Base-by-base conservation (phyloP, 352 stramenopile species). In the Pythium folliculosum region DNA sequence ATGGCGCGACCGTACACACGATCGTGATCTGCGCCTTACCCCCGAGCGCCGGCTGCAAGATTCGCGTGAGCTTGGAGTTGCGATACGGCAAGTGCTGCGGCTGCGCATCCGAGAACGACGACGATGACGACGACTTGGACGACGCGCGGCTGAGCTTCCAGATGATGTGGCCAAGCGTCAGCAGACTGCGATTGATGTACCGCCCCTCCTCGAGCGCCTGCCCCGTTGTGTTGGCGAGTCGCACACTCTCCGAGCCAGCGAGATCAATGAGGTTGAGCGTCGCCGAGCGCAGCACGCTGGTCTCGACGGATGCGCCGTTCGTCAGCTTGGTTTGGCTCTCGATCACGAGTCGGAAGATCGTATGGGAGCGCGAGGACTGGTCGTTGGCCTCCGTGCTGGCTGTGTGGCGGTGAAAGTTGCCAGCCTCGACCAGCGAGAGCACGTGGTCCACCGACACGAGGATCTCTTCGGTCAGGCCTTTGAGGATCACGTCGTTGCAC, bases 21-120 rank as follows among this genome's bases (percentile, higher is more conserved):
- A 99, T 91, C n/a, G 97, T 95, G 74, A 99, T 99, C 45, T 95
- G 85, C 40, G 96, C 95, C 76, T 99, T 98, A 10, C 97, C 97
- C 22, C 89, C 94, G 14, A 99, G 80, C 14, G 94, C 98, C 6
- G 97, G 95, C 80, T 99, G 96, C 3, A 99, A 72, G 69, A 99
- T 97, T 19, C 97, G 86, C 45, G 97, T 99, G 60, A 99, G 80
- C 77, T 99, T 99, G 3, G 91, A 98, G 80, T 99, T 98, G 59
- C 97, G 92, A 73, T 98, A 99, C 71, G 97, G 98, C 43, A 99
- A 79, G 65, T 99, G 95, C 48, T 73, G 14, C 55, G 70, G 48
- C 57, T 56, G 23, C 14, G 50, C 45, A 57, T 77, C 77, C 30
- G 66, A 76, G 5, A 45, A 48, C 21, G 45, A 50, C 27, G 45